phyloP scores from a whole-genome alignment of 371 early-diverging fungal genomes.

The Coemansia sp. region DNA sequence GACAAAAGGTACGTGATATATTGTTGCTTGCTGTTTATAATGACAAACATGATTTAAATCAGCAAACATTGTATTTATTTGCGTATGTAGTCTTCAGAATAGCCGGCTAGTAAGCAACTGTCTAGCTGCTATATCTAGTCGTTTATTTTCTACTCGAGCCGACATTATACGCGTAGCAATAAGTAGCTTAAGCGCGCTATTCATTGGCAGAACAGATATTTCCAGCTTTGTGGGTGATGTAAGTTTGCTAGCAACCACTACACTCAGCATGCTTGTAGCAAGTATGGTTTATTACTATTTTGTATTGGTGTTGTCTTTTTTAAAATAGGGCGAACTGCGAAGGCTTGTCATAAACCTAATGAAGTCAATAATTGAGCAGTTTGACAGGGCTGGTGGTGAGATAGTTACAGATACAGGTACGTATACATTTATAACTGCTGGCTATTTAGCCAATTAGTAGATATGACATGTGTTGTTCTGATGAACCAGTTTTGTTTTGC shows the following conservation, averaged over 20 bases:
- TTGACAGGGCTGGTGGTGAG: constrained; percentile 16
- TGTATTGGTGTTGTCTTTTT: not conserved
- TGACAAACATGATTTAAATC: not conserved
- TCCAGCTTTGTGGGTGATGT: constrained; percentile 19
- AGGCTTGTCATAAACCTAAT: constrained; percentile 23
- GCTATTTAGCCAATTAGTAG: not conserved
- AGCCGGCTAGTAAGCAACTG: constrained; percentile 30
- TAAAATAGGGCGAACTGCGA: constrained; percentile 14
- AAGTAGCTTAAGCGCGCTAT: constrained; percentile 10
- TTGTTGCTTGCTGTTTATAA: not conserved
- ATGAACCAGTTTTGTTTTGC: not conserved
- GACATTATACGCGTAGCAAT: constrained; percentile 21
- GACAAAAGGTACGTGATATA: constrained; percentile 30
- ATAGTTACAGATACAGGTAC: constrained; percentile 15
- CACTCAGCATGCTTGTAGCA: not conserved
- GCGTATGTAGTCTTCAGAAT: constrained; percentile 32
- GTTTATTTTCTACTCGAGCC: constrained; percentile 23
- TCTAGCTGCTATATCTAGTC: constrained; percentile 14
- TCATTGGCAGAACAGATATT: constrained; percentile 13
- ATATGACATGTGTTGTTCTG: not conserved
- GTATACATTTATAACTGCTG: not conserved
- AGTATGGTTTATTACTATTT: not conserved
- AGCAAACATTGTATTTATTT: not conserved
- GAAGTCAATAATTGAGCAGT: constrained; percentile 37
- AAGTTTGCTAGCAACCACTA: constrained; percentile 12